Conservation (phyloP, 2,329 filamentous ascomycete genomes). For the Fusarium pseudograminearum region DNA sequence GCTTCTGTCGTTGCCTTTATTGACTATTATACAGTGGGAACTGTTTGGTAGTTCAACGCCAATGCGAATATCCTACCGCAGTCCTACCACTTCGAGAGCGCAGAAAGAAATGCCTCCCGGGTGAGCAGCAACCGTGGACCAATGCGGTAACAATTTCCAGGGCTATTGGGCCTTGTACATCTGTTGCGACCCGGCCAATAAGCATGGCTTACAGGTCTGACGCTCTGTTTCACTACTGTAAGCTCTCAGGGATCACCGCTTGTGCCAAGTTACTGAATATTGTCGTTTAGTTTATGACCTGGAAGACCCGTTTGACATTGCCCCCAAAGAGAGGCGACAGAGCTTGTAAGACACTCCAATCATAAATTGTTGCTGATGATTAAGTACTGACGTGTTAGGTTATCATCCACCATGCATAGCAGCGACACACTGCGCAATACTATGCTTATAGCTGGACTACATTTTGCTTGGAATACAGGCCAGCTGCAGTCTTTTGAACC, state of each 20-base stretch:
- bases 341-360: neutral
- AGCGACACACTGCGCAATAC: conserved; percentile 34
- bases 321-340: conserved; percentile 12
- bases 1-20: no score
- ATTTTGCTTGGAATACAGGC: conserved; percentile 39
- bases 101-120: conserved; percentile 30
- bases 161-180: conserved; percentile 11
- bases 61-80: conserved; percentile 28
- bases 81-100: conserved; percentile 36
- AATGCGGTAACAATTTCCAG: conserved; percentile 4
- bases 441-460: conserved; percentile 39
- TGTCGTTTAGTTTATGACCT: neutral
- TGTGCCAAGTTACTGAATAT: neutral
- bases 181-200: conserved; percentile 11
- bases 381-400: neutral
- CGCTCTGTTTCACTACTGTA: conserved; percentile 43
- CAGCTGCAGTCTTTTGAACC: conserved; percentile 28
- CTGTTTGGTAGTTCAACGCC: neutral
- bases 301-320: conserved; percentile 9
- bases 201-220: conserved; percentile 39
- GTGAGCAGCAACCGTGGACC: conserved; percentile 40
- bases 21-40: conserved; percentile 22
- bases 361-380: fast-evolving
- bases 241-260: neutral
- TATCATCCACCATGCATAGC: conserved; percentile 16